Percentiles rank a stretch among this genome's conserved stretches.
These are phyloP conservation scores for Westerdykella sp. DNA, from an alignment of 2,329 filamentous ascomycete genomes.

Conservation along the genomic window DNA sequence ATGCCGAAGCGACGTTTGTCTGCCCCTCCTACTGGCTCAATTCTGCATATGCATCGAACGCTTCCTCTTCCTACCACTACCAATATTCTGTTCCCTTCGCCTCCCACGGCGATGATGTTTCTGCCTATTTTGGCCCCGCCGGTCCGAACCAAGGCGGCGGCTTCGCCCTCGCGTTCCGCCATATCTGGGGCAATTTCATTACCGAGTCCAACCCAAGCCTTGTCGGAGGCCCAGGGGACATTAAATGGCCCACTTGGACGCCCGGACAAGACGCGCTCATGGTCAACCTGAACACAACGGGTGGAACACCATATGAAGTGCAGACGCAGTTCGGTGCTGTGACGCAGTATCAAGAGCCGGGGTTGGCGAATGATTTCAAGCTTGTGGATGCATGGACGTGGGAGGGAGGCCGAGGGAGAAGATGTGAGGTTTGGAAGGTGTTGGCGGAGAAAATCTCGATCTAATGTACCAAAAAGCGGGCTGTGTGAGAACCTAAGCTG, in stretches of 20 bases:
- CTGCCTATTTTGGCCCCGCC: slow-evolving; percentile 15
- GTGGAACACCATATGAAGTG: slow-evolving; percentile 7
- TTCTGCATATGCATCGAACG: slow-evolving; percentile 35
- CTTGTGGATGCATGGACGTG: slow-evolving; percentile 17
- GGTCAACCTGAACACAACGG: slow-evolving; percentile 19
- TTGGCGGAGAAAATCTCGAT: background rate
- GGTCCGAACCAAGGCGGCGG: slow-evolving; percentile 7
- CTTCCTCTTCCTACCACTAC: slow-evolving; percentile 10
- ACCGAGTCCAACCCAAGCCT: slow-evolving; percentile 10
- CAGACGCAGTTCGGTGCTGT: slow-evolving; percentile 1
- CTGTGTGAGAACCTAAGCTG: too few relatives aligned
- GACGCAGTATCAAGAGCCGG: slow-evolving; percentile 10
- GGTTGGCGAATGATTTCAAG: slow-evolving; percentile 10
- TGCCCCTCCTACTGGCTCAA: slow-evolving; percentile 54
- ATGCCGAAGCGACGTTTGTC: slow-evolving; percentile 51
- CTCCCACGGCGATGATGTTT: slow-evolving; percentile 12
- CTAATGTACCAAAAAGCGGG: background rate
- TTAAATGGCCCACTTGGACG: slow-evolving; percentile 13
- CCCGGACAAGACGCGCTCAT: slow-evolving; percentile 1
- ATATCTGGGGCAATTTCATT: slow-evolving; percentile 17
- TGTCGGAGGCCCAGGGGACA: background rate
- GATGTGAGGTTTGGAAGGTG: slow-evolving; percentile 20
- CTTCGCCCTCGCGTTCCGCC: slow-evolving; percentile 7
- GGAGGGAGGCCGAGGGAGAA: slow-evolving; percentile 16
- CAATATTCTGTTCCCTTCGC: slow-evolving; percentile 18